A percentile compares a stretch with the other conserved stretches of the same genome.
Evolutionary conservation across 306 rosid genomes (phyloP).

Genomic region (Prinsepia uniflora): DNA sequence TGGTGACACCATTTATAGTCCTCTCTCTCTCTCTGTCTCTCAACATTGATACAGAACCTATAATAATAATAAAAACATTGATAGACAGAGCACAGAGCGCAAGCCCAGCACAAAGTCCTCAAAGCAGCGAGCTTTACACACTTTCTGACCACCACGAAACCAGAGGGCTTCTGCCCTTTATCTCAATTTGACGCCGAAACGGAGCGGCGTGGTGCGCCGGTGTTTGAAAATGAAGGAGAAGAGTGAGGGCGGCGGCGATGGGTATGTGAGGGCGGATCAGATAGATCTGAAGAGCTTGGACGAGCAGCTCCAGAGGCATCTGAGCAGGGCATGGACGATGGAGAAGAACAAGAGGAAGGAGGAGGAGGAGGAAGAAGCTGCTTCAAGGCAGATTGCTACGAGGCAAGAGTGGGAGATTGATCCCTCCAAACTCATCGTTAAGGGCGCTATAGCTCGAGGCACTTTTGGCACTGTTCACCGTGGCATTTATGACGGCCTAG

Average conservation of each 20-base stretch:
- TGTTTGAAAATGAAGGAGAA: constrained; percentile 62
- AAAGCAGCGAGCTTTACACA: background rate
- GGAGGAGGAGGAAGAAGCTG: constrained; percentile 29
- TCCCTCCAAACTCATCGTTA: constrained; percentile 80
- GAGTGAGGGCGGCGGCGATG: constrained; percentile 65
- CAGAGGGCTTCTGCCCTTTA: background rate
- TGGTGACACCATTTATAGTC: constrained; percentile 37
- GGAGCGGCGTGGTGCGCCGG: background rate
- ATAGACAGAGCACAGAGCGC: no score
- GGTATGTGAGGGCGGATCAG: constrained; percentile 96
- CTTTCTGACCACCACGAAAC: background rate
- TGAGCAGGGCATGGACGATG: constrained; percentile 84
- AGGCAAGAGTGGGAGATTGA: constrained; percentile 99
- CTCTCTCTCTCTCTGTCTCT: background rate
- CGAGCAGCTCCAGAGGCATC: constrained; percentile 95
- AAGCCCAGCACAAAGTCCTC: background rate
- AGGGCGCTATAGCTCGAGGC: constrained; percentile 84
- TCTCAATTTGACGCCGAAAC: background rate
- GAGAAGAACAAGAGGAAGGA: constrained; percentile 74
- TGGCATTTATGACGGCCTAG: constrained; percentile 84
- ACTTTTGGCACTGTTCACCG: constrained; percentile 99
- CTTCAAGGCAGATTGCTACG: constrained; percentile 36
- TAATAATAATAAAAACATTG: no score
- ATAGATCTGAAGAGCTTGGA: constrained; percentile 99
- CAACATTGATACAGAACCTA: background rate